phyloP scores from a whole-genome alignment of 73 alveolate species.

The Paramecium sexaurelia region DNA sequence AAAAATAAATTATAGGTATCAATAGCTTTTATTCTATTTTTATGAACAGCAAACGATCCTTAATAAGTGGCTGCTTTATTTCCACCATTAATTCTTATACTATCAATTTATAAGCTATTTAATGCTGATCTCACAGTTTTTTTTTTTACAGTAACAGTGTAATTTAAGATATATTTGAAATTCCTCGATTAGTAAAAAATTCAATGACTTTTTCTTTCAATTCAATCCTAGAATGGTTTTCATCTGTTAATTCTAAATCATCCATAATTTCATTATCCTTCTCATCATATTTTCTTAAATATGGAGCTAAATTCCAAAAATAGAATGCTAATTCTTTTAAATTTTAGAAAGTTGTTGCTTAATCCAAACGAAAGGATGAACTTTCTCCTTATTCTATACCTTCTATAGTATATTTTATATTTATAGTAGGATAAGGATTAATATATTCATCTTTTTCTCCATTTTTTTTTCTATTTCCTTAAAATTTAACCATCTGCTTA shows the following conservation, averaged over 20 bases:
- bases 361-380: constrained; percentile 18
- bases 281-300: background rate
- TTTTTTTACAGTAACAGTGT: background rate
- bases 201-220: constrained; percentile 23
- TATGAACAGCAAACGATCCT: background rate
- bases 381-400: background rate
- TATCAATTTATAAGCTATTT: constrained; percentile 19
- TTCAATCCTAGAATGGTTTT: background rate
- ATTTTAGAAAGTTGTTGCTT: background rate
- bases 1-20: constrained; percentile 16
- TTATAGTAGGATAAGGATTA: constrained; percentile 44
- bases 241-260: constrained; percentile 24
- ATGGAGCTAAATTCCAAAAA: constrained; percentile 16
- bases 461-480: background rate
- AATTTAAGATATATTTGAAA: background rate
- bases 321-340: constrained; percentile 25
- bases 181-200: background rate
- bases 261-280: constrained; percentile 9
- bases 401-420: constrained; percentile 21
- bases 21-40: constrained; percentile 25
- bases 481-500: background rate
- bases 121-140: background rate
- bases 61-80: background rate
- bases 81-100: constrained; percentile 11
- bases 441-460: constrained; percentile 7